Percentiles rank a stretch among this genome's conserved stretches.
Conservation (phyloP, 2,329 filamentous ascomycete genomes). For the Colletotrichum tropicicola region DNA sequence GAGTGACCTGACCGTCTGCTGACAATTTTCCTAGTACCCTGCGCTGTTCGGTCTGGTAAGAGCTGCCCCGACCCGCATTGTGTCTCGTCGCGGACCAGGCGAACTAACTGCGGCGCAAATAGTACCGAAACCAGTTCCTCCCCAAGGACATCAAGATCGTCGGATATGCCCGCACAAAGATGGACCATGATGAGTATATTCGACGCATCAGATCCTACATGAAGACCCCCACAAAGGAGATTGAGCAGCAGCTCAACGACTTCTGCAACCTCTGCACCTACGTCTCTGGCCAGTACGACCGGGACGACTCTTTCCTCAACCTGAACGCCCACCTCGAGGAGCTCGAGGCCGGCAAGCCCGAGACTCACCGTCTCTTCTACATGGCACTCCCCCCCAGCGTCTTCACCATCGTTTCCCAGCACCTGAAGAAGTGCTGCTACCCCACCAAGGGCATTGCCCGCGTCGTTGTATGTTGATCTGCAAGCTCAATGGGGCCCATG, state of each 20-base stretch:
- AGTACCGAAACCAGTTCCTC: constrained; percentile 99
- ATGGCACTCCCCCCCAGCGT: constrained; percentile 98
- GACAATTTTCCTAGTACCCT: constrained; percentile 76
- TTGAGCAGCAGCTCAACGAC: constrained; percentile 92
- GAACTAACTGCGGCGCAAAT: constrained; percentile 30
- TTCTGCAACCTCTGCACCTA: constrained; percentile 92
- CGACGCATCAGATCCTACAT: constrained; percentile 97
- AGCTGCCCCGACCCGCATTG: constrained; percentile 36
- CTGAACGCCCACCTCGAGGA: constrained; percentile 87
- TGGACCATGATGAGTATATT: constrained; percentile 97
- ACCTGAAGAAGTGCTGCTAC: constrained; percentile 97
- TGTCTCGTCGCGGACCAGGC: not conserved
- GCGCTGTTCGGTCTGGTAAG: constrained; percentile 96
- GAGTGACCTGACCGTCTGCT: constrained; percentile 31
- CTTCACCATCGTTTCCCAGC: constrained; percentile 97
- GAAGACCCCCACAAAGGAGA: constrained; percentile 97
- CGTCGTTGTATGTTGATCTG: constrained; percentile 77
- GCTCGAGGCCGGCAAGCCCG: constrained; percentile 81
- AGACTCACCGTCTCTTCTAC: constrained; percentile 96
- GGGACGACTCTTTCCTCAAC: constrained; percentile 90
- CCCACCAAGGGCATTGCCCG: constrained; percentile 89
- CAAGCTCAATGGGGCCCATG: not conserved
- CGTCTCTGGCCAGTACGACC: constrained; percentile 96
- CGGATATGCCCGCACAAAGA: constrained; percentile 99
- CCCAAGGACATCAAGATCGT: constrained; percentile 96